These are phyloP conservation scores for Antonospora locustae DNA, from an alignment of 371 early-diverging fungal species.

Conservation along the genomic window DNA sequence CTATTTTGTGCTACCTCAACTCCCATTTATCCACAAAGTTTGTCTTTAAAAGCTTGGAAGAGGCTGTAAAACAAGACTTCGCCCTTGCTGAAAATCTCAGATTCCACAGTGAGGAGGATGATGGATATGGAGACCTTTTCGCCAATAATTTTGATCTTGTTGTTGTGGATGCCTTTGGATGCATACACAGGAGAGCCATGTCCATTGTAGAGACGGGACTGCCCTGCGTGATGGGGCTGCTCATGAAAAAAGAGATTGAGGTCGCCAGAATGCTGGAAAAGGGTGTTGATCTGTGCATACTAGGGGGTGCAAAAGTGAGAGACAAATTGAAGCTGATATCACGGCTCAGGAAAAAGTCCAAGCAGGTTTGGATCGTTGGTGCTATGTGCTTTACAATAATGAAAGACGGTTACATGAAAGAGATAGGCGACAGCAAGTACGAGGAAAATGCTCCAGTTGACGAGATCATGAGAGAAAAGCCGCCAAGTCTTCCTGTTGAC, in stretches of 20 bases:
- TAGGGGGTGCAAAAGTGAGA: constrained; percentile 92
- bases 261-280: constrained; percentile 43
- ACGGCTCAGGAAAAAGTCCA: constrained; percentile 61
- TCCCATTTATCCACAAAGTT: constrained; percentile 63
- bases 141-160: constrained; percentile 81
- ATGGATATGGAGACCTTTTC: constrained; percentile 68
- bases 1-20: constrained; percentile 57
- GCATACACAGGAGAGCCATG: constrained; percentile 80
- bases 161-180: constrained; percentile 94
- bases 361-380: constrained; percentile 67
- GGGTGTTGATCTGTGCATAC: constrained; percentile 73
- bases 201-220: constrained; percentile 71
- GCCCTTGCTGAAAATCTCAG: constrained; percentile 89
- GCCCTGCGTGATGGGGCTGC: constrained; percentile 75
- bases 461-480: constrained; percentile 64
- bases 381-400: constrained; percentile 94
- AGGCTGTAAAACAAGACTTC: constrained; percentile 50
- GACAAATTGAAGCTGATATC: constrained; percentile 93
- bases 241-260: constrained; percentile 93
- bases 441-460: constrained; percentile 70
- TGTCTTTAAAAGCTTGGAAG: constrained; percentile 72
- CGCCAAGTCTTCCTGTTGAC: constrained; percentile 78
- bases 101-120: constrained; percentile 92
- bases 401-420: constrained; percentile 66
- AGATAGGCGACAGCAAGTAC: constrained; percentile 55